Conservation (phyloP, 192 early-diverging fungal genomes). For the Coemansia sp. region DNA sequence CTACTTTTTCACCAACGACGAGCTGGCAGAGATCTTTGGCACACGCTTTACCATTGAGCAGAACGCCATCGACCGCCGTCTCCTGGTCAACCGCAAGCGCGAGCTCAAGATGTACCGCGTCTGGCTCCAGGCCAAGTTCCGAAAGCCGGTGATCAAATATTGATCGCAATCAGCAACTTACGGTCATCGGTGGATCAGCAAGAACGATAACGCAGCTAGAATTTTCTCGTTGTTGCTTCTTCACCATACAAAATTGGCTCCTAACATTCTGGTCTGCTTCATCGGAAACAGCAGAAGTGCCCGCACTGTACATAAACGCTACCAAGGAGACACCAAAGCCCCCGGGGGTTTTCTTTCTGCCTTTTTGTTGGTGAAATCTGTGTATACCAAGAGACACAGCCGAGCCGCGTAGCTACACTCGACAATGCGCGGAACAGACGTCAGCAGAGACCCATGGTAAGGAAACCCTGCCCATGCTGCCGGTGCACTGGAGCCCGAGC, state of each 20-base stretch:
- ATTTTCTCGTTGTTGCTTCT: background rate
- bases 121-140: conserved; percentile 97
- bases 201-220: background rate
- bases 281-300: background rate
- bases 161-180: too few relatives aligned
- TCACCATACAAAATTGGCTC: background rate
- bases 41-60: conserved; percentile 71
- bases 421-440: conserved; percentile 43
- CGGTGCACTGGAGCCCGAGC: background rate
- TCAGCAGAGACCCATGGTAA: conserved; percentile 51
- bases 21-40: conserved; percentile 36
- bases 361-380: too few relatives aligned
- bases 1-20: conserved; percentile 69
- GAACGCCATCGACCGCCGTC: conserved; percentile 84
- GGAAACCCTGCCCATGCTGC: background rate
- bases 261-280: background rate
- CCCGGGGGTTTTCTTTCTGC: too few relatives aligned
- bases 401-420: background rate
- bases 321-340: background rate
- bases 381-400: too few relatives aligned
- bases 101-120: conserved; percentile 97
- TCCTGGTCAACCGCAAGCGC: conserved; percentile 86
- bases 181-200: background rate
- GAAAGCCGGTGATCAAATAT: conserved; percentile 52
- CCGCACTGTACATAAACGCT: conserved; percentile 2